Evolutionary conservation across 352 stramenopile genomes (phyloP), one percentile per base, ranked within the genome.

Genomic region (Phytopythium sindhum): DNA sequence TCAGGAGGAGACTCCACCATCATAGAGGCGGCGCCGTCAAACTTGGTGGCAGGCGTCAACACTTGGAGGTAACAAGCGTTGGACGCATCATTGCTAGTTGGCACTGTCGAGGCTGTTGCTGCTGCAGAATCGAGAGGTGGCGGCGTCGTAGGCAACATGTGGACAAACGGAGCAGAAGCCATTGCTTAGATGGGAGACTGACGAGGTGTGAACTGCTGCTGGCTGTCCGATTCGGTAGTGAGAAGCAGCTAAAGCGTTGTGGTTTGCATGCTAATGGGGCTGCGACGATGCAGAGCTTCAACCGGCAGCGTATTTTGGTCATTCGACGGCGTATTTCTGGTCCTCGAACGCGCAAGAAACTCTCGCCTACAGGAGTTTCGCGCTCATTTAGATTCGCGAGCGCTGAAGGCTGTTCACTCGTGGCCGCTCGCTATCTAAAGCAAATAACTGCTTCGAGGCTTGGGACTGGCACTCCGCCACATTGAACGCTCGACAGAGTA

Each of bases 51-150:
- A 1, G 54, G 54, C 10, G 54, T 60, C 39, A 23, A 15, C 6
- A 60, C 54, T 24, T 60, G 33, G 19, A 60, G 6, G 24, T 60
- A 60, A 37, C 39, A 47, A 9, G 12, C 39, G 14, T 2, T 44
- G 19, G 52, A 17, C n/a, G 52, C 29, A 17, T 57, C 26, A 26
- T 12, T 17, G 11, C 0, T n/a, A 11, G 19, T 24, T 26, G 42
- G 9, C 11, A 48, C 21, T 21, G 17, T 33, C 45, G 45, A 15
- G 23, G 24, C 10, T n/a, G 45, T 31, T 14, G 42, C 1, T 8
- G 42, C 6, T 23, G 12, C n/a, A 9, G 42, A 2, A 10, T 19
- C 15, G 39, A n/a, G 14, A 17, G 39, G 39, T 1, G 19, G 42
- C 3, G 42, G 42, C 42, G 42, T 48, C 21, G 6, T 10, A 1